Percentiles rank a stretch among this genome's conserved stretches.
phyloP scores from a whole-genome alignment of 2,329 filamentous ascomycete genomes.

The Fusarium luffae region DNA sequence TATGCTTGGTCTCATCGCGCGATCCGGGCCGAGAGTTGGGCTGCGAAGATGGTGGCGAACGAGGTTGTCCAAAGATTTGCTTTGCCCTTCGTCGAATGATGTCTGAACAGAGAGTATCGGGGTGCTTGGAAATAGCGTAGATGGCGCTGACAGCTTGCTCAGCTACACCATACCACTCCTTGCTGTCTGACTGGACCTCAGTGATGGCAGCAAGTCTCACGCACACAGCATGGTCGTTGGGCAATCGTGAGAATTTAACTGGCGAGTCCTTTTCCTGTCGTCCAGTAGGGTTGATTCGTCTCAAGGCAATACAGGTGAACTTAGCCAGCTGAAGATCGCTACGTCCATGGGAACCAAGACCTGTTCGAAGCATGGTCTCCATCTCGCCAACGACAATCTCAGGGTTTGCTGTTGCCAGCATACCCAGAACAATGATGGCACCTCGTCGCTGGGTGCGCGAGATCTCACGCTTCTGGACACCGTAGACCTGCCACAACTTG shows the following conservation, averaged over 20 bases:
- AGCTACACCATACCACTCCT: conserved; percentile 95
- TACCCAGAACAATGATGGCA: conserved; percentile 94
- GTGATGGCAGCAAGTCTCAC: conserved; percentile 83
- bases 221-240: conserved; percentile 92
- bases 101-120: conserved; percentile 91
- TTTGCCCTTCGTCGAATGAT: conserved; percentile 88
- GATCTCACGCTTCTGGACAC: conserved; percentile 91
- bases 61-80: conserved; percentile 72
- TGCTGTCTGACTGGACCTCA: conserved; percentile 86
- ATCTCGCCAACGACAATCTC: conserved; percentile 96
- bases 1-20: conserved; percentile 55
- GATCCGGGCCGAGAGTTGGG: conserved; percentile 61
- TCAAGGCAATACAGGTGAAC: conserved; percentile 93
- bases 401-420: conserved; percentile 92
- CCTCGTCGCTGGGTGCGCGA: conserved; percentile 90
- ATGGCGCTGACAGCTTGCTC: conserved; percentile 97
- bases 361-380: conserved; percentile 91
- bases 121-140: conserved; percentile 92
- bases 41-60: conserved; percentile 57
- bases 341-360: conserved; percentile 82
- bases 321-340: conserved; percentile 89
- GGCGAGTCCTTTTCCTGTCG: conserved; percentile 80
- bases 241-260: conserved; percentile 77
- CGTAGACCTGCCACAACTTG: conserved; percentile 98
- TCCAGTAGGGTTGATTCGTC: conserved; percentile 87